Percentiles rank a stretch among this genome's conserved stretches.
Conservation (phyloP, 2,329 filamentous ascomycete genomes). For the Alternaria triticimaculans region DNA sequence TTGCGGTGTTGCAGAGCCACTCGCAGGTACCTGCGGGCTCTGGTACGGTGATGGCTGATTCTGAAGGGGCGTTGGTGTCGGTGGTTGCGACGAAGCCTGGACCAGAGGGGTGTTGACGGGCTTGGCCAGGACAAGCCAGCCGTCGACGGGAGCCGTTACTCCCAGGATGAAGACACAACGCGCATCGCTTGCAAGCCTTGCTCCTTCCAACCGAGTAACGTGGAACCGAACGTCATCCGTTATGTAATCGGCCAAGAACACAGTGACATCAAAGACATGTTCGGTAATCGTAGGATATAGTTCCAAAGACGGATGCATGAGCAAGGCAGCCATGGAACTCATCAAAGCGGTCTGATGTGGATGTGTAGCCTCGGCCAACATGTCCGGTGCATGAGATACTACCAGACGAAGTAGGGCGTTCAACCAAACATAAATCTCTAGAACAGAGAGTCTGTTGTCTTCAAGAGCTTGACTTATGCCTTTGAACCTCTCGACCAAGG, state of each 20-base stretch:
- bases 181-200: constrained; percentile 36
- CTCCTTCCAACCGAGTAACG: constrained; percentile 37
- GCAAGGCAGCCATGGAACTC: constrained; percentile 46
- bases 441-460: constrained; percentile 10
- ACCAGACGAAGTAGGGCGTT: constrained; percentile 51
- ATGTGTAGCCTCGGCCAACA: constrained; percentile 31
- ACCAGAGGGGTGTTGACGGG: constrained; percentile 25
- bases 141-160: constrained; percentile 39
- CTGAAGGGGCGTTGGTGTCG: constrained; percentile 21
- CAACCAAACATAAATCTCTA: constrained; percentile 26
- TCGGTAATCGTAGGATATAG: constrained; percentile 45
- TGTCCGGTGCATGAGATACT: constrained; percentile 44
- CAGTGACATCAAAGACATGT: constrained; percentile 54
- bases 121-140: constrained; percentile 53
- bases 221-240: constrained; percentile 48
- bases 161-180: constrained; percentile 53
- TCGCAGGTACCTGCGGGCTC: constrained; percentile 28
- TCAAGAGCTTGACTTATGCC: constrained; percentile 36
- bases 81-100: constrained; percentile 27
- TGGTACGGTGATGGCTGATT: constrained; percentile 24
- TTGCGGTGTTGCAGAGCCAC: constrained; percentile 23
- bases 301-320: constrained; percentile 49
- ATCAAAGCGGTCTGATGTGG: constrained; percentile 42
- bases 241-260: constrained; percentile 51
- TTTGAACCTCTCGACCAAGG: constrained; percentile 42